Percentiles rank a stretch among this genome's conserved stretches.
These are phyloP conservation scores for Quercus tomentella DNA, from an alignment of 331 rosid genomes.

Conservation along the genomic window DNA sequence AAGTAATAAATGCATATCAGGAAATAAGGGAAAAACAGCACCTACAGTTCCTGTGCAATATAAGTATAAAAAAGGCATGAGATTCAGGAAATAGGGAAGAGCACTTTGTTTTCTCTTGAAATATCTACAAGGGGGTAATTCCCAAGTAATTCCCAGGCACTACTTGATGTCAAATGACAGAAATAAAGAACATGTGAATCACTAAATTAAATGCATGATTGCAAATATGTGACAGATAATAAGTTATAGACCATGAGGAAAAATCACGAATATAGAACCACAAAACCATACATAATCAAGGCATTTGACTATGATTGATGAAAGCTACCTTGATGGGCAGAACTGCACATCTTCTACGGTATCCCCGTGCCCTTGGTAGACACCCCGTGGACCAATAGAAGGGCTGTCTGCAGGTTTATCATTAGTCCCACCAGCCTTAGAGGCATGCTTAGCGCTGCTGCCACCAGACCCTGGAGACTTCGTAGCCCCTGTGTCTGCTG, in stretches of 20 bases:
- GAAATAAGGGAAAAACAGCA: background rate
- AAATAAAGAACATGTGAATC: background rate
- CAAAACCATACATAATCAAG: background rate
- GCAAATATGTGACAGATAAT: background rate
- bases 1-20: background rate
- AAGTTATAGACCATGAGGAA: background rate
- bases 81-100: background rate
- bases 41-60: background rate
- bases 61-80: background rate
- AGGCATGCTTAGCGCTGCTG: conserved; percentile 52
- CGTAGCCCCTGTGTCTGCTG: conserved; percentile 38
- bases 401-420: conserved; percentile 74
- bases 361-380: conserved; percentile 85
- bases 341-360: conserved; percentile 98
- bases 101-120: background rate
- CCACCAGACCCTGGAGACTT: conserved; percentile 62
- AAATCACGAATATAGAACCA: background rate
- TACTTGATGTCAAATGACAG: background rate
- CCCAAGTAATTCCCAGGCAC: too few relatives aligned
- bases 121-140: background rate
- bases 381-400: conserved; percentile 90
- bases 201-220: background rate
- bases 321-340: conserved; percentile 84
- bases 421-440: conserved; percentile 69
- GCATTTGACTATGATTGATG: background rate